Evolutionary conservation across 164 flowering plant genomes (phyloP), one percentile per base, ranked within the genome.

Genomic region (Dillenia suffruticosa): DNA sequence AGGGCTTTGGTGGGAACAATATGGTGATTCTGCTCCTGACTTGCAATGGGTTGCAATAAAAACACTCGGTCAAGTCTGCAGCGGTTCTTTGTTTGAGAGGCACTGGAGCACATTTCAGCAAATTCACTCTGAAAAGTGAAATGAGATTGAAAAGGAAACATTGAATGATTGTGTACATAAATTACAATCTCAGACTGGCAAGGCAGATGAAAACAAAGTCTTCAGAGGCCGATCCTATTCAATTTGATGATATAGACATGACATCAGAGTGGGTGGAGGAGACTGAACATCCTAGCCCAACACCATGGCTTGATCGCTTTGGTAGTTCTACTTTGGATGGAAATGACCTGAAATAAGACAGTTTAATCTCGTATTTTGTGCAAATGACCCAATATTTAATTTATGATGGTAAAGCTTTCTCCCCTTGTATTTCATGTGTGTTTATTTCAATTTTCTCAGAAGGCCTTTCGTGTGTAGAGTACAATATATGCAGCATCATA

Each of bases 211-310:
- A 71, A 68, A 73, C 67, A 44, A 81, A 63, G 70, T 64, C 81
- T 19, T 40, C 63, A n/a, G 95, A 88, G 50, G 55, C 76, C 16
- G 96, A 92, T 70, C 87, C 91, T 22, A 75, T 90, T 68, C 84
- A 78, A 53, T 74, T 74, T 67, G 93, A 92, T 47, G 96, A 90
- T 74, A 84, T 92, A 46, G 98, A 92, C 57, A 90, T 92, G 98
- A 86, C 93, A 45, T 92, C 96, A 5, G 96, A 92, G 67, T 92
- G 96, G 96, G 96, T 88, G 48, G 98, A 90, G 68, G 98, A 90
- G 79, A 66, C 67, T 53, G 98, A 92, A 63, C 86, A 62, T 61
- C 84, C 84, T 2, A 81, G 78, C 71, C 89, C 88, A 17, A 72
- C 84, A 17, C 95, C 82, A 74, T 90, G 98, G 96, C 96, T 84